Evolutionary conservation across 1,284 basidiomycete genomes (phyloP).

Genomic region (Austroboletus niveus): DNA sequence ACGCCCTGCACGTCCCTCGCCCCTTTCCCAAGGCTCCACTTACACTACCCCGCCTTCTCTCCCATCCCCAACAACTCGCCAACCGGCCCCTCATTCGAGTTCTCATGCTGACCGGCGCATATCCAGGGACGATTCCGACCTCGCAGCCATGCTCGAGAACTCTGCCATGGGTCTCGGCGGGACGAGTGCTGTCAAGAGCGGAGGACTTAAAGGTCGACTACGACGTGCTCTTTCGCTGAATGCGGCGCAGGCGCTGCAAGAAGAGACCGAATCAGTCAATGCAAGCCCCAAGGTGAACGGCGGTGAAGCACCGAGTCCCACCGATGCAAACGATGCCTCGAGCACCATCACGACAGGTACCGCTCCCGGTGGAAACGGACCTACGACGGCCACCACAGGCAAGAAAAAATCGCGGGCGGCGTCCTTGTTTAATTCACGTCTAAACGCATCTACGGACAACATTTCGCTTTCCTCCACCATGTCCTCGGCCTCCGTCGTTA

Average conservation of each 20-base stretch:
- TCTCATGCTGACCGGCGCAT: constrained; percentile 61
- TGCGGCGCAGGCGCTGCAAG: constrained; percentile 54
- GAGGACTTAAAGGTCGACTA: constrained; percentile 74
- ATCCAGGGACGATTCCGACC: constrained; percentile 74
- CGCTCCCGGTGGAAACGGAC: constrained; percentile 7
- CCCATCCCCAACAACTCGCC: constrained; percentile 8
- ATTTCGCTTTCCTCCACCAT: constrained; percentile 97
- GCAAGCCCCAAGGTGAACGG: constrained; percentile 30
- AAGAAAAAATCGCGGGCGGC: constrained; percentile 71
- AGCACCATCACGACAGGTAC: constrained; percentile 24
- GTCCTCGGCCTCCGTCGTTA: constrained; percentile 94
- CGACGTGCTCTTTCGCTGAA: constrained; percentile 74
- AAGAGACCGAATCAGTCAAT: constrained; percentile 43
- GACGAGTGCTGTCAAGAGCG: constrained; percentile 44
- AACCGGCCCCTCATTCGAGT: constrained; percentile 13
- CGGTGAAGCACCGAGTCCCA: constrained; percentile 21
- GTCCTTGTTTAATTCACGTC: constrained; percentile 83
- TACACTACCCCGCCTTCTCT: constrained; percentile 42
- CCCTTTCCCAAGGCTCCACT: constrained; percentile 64
- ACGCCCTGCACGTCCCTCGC: constrained; percentile 68
- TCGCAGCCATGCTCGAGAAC: constrained; percentile 56
- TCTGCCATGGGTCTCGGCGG: constrained; percentile 39
- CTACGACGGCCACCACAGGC: constrained; percentile 38
- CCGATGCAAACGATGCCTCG: constrained; percentile 27
- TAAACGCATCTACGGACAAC: constrained; percentile 96